These are phyloP conservation scores for Debaryomycetaceae sp. DNA, from an alignment of 1,139 yeast species.

Conservation along the genomic window DNA sequence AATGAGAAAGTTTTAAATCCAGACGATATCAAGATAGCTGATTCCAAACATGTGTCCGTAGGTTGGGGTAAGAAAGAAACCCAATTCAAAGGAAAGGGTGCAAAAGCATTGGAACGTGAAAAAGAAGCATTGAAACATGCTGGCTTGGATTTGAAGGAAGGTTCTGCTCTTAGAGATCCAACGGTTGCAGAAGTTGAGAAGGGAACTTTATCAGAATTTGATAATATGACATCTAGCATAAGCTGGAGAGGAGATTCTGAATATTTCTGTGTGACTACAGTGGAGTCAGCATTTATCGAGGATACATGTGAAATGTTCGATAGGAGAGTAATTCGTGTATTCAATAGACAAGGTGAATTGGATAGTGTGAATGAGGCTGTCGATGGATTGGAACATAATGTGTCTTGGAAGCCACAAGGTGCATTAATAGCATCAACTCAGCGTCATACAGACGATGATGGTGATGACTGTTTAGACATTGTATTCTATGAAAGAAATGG, in stretches of 20 bases:
- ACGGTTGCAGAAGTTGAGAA: constrained; percentile 74
- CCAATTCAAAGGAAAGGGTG: constrained; percentile 94
- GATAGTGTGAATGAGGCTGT: constrained; percentile 90
- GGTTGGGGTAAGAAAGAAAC: constrained; percentile 99
- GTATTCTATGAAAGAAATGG: constrained; percentile 94
- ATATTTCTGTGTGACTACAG: constrained; percentile 64
- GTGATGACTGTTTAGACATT: constrained; percentile 48
- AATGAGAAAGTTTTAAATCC: constrained; percentile 57
- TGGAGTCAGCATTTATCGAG: constrained; percentile 49
- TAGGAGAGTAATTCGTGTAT: constrained; percentile 83
- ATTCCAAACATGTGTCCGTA: constrained; percentile 85
- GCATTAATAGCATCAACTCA: constrained; percentile 81
- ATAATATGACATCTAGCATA: constrained; percentile 43
- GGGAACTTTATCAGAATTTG: constrained; percentile 61
- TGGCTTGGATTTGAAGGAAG: constrained; percentile 59
- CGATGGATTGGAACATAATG: constrained; percentile 67
- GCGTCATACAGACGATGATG: constrained; percentile 49
- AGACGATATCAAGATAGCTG: constrained; percentile 57
- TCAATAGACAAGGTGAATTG: constrained; percentile 71
- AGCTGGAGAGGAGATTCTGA: constrained; percentile 98
- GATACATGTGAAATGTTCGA: constrained; percentile 39
- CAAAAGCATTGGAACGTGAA: constrained; percentile 74
- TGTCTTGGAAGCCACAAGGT: constrained; percentile 93
- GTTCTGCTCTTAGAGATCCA: constrained; percentile 73
- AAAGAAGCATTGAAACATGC: constrained; percentile 58